Base-by-base conservation (phyloP, 129 eudicot genomes). In the Cynara cardunculus region DNA sequence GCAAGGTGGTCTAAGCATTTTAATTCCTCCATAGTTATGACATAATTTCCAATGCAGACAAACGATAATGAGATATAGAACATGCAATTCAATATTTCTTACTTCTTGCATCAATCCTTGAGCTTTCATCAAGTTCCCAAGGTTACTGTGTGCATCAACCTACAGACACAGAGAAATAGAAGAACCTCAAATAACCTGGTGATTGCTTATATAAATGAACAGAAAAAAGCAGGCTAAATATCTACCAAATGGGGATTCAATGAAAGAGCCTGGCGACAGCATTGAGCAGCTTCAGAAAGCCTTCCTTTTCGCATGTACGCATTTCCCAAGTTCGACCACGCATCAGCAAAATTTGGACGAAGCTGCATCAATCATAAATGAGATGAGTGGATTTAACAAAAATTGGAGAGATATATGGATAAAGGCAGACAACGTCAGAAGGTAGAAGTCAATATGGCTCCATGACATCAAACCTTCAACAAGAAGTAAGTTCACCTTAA, bases 91-190 rank as follows among this genome's bases (percentile, higher is more conserved):
- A 46, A 41, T 25, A 24, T 26, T 21, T 41, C 85, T 72, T 80
- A 88, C 97, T 82, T 91, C 94, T 69, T 86, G 92, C 68, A 91
- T 88, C 31, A 87, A 46, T 44, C 97, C 97, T 86, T 91, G 97
- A 26, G 97, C 91, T 81, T 91, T 91, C 97, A 91, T 86, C 85
- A 91, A 83, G 83, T 91, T 91, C 11, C 97, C 97, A 65, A 91
- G 93, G 78, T 89, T 91, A 71, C 94, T 89, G 74, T 89, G 97
- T 27, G 97, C 97, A 81, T 91, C 97, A 78, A 91, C 94, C 97
- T 91, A 66, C 49, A 59, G 41, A 4, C 39, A 25, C 18, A 65
- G 61, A 18, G 1, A 37, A 49, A 61, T 21, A 61, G 71, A 19
- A 59, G 80, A 76, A 61, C 22, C 71, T 59, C 71, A 76, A n/a